phyloP scores from a whole-genome alignment of 139 green algal species.

The Haematococcus lacustris region DNA sequence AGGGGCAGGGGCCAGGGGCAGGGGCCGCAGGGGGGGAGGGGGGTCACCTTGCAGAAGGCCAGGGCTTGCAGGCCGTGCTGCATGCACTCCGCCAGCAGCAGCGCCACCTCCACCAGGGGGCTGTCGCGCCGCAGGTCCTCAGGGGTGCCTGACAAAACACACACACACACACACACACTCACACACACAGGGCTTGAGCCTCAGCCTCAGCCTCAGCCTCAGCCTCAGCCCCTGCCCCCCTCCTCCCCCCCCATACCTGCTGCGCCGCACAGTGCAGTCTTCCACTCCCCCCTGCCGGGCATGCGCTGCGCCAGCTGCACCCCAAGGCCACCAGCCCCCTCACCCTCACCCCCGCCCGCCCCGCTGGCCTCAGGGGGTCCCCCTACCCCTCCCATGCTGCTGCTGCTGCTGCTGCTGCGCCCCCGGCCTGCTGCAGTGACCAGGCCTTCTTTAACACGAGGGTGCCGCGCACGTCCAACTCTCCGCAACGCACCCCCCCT shows the following conservation, averaged over 20 bases:
- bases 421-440: background rate
- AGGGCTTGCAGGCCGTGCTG: conserved; percentile 86
- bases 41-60: conserved; percentile 88
- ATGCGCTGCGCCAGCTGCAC: conserved; percentile 1
- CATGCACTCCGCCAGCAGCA: conserved; percentile 79
- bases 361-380: background rate
- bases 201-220: too few relatives aligned
- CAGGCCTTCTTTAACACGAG: too few relatives aligned
- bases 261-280: conserved; percentile 20
- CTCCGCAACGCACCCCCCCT: too few relatives aligned
- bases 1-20: too few relatives aligned
- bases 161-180: too few relatives aligned
- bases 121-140: conserved; percentile 38
- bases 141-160: conserved; percentile 38
- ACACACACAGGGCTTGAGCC: too few relatives aligned
- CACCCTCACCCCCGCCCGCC: background rate
- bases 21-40: too few relatives aligned
- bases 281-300: conserved; percentile 14
- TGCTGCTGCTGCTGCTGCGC: background rate
- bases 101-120: conserved; percentile 84
- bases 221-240: too few relatives aligned
- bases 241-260: too few relatives aligned
- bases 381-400: background rate
- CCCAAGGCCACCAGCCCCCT: conserved; percentile 3
- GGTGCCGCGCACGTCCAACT: too few relatives aligned